Conservation (phyloP, 129 eudicot genomes). For the Cynara cardunculus region DNA sequence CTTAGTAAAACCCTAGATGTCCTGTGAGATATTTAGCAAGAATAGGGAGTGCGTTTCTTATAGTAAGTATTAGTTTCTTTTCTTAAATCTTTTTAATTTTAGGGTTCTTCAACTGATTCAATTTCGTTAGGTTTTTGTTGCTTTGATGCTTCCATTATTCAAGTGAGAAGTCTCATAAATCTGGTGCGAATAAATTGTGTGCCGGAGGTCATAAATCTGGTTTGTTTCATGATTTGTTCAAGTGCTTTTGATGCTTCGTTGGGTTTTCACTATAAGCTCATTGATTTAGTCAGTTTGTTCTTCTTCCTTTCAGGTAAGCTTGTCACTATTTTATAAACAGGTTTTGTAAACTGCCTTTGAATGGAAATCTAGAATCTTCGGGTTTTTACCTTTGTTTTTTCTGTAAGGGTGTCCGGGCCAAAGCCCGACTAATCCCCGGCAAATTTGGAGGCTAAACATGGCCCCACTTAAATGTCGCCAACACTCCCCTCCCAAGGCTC, state of each 20-base stretch:
- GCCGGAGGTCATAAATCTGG: background rate
- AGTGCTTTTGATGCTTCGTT: background rate
- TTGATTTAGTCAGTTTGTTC: background rate
- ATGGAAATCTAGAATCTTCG: background rate
- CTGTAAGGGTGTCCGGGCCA: too few relatives aligned
- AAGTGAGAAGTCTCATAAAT: background rate
- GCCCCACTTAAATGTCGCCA: too few relatives aligned
- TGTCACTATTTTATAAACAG: background rate
- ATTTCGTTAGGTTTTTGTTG: background rate
- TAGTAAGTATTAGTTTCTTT: too few relatives aligned
- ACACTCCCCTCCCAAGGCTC: too few relatives aligned
- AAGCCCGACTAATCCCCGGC: too few relatives aligned
- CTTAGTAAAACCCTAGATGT: slow-evolving; percentile 18
- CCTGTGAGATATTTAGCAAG: background rate
- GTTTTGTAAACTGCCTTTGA: background rate
- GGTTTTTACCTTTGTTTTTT: background rate
- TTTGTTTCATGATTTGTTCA: background rate
- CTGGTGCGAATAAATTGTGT: background rate
- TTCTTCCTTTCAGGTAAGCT: background rate
- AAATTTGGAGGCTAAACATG: too few relatives aligned
- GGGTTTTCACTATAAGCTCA: background rate
- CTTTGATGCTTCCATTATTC: background rate
- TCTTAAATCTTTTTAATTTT: background rate
- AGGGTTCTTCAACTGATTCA: background rate
- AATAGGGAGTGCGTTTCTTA: too few relatives aligned